phyloP scores from a whole-genome alignment of 2,329 filamentous ascomycete genomes.

The Metarhizium robertsii region DNA sequence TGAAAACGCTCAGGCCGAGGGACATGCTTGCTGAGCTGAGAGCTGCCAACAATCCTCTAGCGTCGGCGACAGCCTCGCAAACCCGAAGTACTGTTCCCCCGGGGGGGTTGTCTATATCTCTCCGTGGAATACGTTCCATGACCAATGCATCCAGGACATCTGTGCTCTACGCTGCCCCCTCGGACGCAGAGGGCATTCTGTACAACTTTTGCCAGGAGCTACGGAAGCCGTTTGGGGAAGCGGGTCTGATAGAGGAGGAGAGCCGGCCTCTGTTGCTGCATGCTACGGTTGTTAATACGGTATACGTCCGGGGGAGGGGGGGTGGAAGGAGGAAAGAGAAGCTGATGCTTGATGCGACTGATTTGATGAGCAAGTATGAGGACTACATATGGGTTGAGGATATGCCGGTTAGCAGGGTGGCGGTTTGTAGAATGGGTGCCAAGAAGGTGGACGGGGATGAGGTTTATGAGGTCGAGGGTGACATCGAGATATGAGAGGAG shows the following conservation, averaged over 20 bases:
- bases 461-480: conserved; percentile 44
- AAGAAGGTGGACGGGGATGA: conserved; percentile 48
- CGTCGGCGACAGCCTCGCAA: neutral
- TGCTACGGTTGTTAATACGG: conserved; percentile 78
- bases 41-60: neutral
- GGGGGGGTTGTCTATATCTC: conserved; percentile 30
- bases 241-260: conserved; percentile 48
- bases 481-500: conserved; percentile 28
- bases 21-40: conserved; percentile 27
- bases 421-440: conserved; percentile 83
- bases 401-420: conserved; percentile 58
- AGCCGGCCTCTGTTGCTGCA: conserved; percentile 61
- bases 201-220: conserved; percentile 49
- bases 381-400: conserved; percentile 63
- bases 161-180: conserved; percentile 56
- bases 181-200: conserved; percentile 42
- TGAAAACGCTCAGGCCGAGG: conserved; percentile 28
- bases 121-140: conserved; percentile 53
- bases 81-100: neutral
- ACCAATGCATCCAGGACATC: conserved; percentile 45
- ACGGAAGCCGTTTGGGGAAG: conserved; percentile 41
- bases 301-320: conserved; percentile 50
- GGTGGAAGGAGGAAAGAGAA: conserved; percentile 24
- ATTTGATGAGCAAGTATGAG: conserved; percentile 48
- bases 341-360: conserved; percentile 44